Evolutionary conservation across 768 basidiomycete genomes (phyloP), one percentile per base, ranked within the genome.

Genomic region (Lyophyllum atratum): DNA sequence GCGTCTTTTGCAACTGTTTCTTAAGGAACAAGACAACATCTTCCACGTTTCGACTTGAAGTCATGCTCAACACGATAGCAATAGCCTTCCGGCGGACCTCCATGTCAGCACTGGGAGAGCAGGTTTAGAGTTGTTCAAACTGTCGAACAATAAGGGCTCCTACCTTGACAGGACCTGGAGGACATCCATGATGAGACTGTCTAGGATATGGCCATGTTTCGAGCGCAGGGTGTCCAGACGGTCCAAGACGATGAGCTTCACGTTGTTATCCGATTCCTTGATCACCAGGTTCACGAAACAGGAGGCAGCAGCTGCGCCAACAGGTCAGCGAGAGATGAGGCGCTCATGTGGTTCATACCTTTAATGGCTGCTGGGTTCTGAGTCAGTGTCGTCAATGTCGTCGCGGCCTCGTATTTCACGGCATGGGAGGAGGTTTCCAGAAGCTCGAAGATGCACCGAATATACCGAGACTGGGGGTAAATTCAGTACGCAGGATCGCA

Each of bases 211-310:
- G 17, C 92, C 95, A 71, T 98, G 95, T 66, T 88, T 92, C 4
- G 85, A 78, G 43, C 92, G 85, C 21, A 99, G 79, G 31, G 73
- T 74, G 53, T 98, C 92, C 33, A 99, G 82, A 44, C 97, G 87
- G 68, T 96, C 92, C 24, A 99, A 81, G 17, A 98, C 96, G 57
- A 98, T 98, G 44, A 98, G 83, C 73, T 98, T 98, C 72, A 98
- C 96, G 65, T 99, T 99, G 75, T 98, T 99, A 76, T 98, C 96
- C 1, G 95, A 93, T 73, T 98, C 96, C 74, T 95, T 96, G 70
- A 90, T 80, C 58, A 95, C 87, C 45, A 98, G 85, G 61, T 85
- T 90, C 65, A 97, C 92, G 61, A 96, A 86, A 61, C 85, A 90
- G 9, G 87, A 84, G 3, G 95, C 95, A 47, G 95, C 91, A 59